Evolutionary conservation across 2,329 filamentous ascomycete genomes (phyloP).

Genomic region (Sarocladium strictum): DNA sequence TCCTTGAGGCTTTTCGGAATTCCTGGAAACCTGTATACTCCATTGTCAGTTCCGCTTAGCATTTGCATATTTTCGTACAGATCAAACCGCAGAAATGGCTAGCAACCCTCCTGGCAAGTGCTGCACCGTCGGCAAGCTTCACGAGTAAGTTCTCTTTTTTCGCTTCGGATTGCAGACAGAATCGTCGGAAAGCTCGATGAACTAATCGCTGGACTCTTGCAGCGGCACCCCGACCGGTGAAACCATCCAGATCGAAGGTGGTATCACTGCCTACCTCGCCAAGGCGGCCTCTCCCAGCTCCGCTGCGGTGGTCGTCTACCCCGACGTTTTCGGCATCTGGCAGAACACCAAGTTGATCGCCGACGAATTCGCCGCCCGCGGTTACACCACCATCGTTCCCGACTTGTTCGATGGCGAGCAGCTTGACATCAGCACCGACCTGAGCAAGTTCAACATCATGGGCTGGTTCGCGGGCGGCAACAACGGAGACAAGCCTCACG

Average conservation of each 20-base stretch:
- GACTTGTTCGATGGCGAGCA: slow-evolving; percentile 29
- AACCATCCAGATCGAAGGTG: slow-evolving; percentile 36
- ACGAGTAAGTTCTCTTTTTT: slow-evolving; percentile 37
- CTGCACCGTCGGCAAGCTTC: slow-evolving; percentile 47
- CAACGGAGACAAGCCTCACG: slow-evolving; percentile 35
- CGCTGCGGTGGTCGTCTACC: slow-evolving; percentile 37
- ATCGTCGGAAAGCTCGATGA: background rate
- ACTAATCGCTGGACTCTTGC: background rate
- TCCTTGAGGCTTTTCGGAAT: no score
- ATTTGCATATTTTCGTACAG: background rate
- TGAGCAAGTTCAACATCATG: slow-evolving; percentile 21
- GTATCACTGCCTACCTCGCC: slow-evolving; percentile 45
- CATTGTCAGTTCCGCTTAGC: no score
- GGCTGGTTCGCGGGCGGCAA: slow-evolving; percentile 30
- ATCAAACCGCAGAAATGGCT: slow-evolving; percentile 28
- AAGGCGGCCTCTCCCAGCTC: slow-evolving; percentile 21
- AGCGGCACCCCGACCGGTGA: slow-evolving; percentile 43
- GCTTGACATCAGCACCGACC: slow-evolving; percentile 37
- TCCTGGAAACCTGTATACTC: no score
- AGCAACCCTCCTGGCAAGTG: slow-evolving; percentile 45
- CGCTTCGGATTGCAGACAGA: background rate
- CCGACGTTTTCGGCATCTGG: slow-evolving; percentile 48
- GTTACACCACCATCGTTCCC: slow-evolving; percentile 25
- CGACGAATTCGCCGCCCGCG: slow-evolving; percentile 27
- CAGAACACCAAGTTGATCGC: slow-evolving; percentile 30